Evolutionary conservation across 1,284 basidiomycete species (phyloP), one percentile per base, ranked within the genome.

Genomic region (Inonotus obliquus): DNA sequence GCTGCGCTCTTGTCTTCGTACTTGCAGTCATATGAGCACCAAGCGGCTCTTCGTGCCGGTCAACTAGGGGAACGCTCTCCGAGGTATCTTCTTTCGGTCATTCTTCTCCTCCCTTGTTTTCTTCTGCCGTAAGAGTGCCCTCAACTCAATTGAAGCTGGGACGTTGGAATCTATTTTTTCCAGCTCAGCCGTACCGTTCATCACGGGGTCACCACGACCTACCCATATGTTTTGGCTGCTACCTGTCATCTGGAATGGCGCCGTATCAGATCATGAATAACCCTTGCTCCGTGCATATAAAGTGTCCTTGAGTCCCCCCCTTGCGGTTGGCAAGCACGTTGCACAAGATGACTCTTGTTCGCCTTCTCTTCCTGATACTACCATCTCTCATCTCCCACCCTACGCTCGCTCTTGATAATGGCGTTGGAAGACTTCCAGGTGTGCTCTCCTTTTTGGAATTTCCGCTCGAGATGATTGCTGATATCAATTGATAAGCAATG

Each of bases 401-500:
- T n/a, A n/a, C n/a, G 11, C 45, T 60, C 29, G 66, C 65, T 11
- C 45, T 67, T 11, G 57, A 63, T 57, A 63, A 67, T 62, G 66
- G 66, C 17, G 67, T 67, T 54, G 67, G 55, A 21, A 65, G 61
- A 41, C 58, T 66, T 35, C 67, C 67, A 2, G 61, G 65, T 66
- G 57, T 32, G 63, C n/a, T n/a, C n/a, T n/a, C n/a, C n/a, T 57
- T n/a, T 38, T 14, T 35, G 11, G 3, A 2, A 32, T 49, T 4
- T 48, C n/a, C 1, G 14, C 2, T 2, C 19, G 37, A 35, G 4
- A 29, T 51, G 41, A 39, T 56, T 54, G 10, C 49, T 47, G 21
- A 47, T 47, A 2, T 2, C n/a, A n/a, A 19, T n/a, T 19, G 10
- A 23, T 10, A 17, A 72, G 71, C 70, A 9, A 57, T 76, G 49